Evolutionary conservation across 768 basidiomycete species (phyloP), one percentile per base, ranked within the genome.

Genomic region (Rickenella mellea): DNA sequence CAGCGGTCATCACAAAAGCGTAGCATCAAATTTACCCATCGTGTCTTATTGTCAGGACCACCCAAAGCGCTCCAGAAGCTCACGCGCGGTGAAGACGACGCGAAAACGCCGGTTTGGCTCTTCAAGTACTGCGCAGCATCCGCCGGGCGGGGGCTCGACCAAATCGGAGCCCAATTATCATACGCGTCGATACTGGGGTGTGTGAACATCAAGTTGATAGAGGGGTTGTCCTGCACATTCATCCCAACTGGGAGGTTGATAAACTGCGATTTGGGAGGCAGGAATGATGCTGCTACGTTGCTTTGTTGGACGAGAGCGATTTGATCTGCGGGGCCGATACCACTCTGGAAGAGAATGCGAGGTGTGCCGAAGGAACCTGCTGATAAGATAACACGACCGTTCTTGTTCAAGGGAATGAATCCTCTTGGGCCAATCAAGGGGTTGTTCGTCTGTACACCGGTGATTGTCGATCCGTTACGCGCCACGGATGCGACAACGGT

Each of bases 121-220:
- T 56, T 54, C 24, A 74, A 57, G 49, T 80, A 81, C 50, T 76
- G 74, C 8, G 64, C 61, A 10, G 71, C 70, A 48, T 81, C 78
- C 2, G 75, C 74, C 6, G 71, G 54, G 15, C 70, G 66, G 20
- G 78, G 78, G 55, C 61, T 59, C 25, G 59, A 57, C 74, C 73
- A 78, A 3, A 78, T 72, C 28, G 68, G 49, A 2, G 69, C 71
- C 78, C 78, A 81, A 56, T 78, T 79, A n/a, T 80, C 74, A 51
- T 79, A 79, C 1, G 74, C 68, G 51, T 80, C 74, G 46, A 81
- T 64, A 28, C 63, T 63, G 2, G 78, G 77, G 54, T 80, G 78
- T 5, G 74, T 78, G 62, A 81, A 79, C 17, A 80, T 73, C 50
- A 79, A 57, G 48, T 78, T 78, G 51, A 80, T 74, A 5, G 75